Conservation (phyloP, 2,329 filamentous ascomycete species). For the Ophiostoma perfectum region DNA sequence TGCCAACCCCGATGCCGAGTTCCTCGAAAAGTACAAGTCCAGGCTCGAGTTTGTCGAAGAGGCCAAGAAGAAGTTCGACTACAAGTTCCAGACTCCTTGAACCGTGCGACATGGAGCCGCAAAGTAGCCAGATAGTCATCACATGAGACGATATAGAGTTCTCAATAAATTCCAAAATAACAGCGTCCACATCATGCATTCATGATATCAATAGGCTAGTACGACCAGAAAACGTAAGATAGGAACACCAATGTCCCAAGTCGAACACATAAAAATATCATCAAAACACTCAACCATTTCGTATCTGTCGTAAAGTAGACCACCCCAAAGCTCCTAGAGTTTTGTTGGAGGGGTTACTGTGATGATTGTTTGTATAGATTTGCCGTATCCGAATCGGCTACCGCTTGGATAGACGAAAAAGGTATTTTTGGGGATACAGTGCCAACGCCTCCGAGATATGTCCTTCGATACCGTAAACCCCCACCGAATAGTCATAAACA, state of each 20-base stretch:
- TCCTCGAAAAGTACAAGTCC: conserved; percentile 42
- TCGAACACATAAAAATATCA: not conserved
- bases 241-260: no score
- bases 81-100: conserved; percentile 43
- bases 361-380: not conserved
- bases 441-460: conserved; percentile 2
- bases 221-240: no score
- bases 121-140: not conserved
- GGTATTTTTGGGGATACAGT: not conserved
- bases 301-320: conserved; percentile 1
- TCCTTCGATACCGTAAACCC: not conserved
- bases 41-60: conserved; percentile 34
- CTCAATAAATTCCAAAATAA: not conserved
- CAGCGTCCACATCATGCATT: no score
- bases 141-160: no score
- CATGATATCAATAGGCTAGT: no score
- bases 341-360: not conserved
- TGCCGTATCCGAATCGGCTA: not conserved
- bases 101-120: no score
- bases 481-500: conserved; percentile 7
- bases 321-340: not conserved
- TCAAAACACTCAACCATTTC: not conserved
- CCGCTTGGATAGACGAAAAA: not conserved
- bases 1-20: conserved; percentile 36
- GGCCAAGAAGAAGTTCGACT: conserved; percentile 44